These are phyloP conservation scores for Singerocomus inundabilis DNA, from an alignment of 1,284 basidiomycete genomes.

Conservation along the genomic window DNA sequence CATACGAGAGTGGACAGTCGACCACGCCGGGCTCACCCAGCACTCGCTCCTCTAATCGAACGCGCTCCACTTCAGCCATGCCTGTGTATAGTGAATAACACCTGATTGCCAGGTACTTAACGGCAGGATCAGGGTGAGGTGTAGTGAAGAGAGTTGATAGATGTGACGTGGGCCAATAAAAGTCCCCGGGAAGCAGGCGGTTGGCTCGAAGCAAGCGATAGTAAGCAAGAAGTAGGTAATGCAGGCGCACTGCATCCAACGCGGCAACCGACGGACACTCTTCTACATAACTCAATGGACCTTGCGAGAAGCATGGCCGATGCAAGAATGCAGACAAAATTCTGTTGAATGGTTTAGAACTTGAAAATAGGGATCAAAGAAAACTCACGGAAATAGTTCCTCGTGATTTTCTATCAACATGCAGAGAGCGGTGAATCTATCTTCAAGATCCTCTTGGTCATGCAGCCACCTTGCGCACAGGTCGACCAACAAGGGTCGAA, in stretches of 20 bases:
- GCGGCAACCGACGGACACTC: conserved; percentile 29
- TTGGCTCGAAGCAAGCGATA: conserved; percentile 78
- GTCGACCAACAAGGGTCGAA: conserved; percentile 69
- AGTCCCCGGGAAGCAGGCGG: conserved; percentile 57
- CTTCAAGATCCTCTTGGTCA: conserved; percentile 44
- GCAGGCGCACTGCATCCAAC: conserved; percentile 48
- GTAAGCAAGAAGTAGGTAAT: conserved; percentile 73
- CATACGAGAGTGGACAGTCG: conserved; percentile 59
- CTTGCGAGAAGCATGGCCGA: conserved; percentile 45
- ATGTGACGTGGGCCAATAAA: conserved; percentile 66
- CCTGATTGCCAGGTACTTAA: conserved; percentile 70
- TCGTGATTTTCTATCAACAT: conserved; percentile 65
- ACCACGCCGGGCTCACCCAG: conserved; percentile 56
- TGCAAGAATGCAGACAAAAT: conserved; percentile 51
- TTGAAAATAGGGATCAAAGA: conserved; percentile 3
- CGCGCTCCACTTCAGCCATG: conserved; percentile 75
- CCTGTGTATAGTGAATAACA: conserved; percentile 74
- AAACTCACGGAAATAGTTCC: conserved; percentile 73
- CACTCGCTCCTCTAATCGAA: conserved; percentile 57
- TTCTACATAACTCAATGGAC: conserved; percentile 52
- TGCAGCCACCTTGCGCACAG: conserved; percentile 71
- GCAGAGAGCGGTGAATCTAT: conserved; percentile 60
- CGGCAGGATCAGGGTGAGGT: conserved; percentile 58
- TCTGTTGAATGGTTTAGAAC: conserved; percentile 33
- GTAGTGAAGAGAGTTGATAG: conserved; percentile 58